Conservation (phyloP, 1,139 yeast species). For the Kodamaea sp. region DNA sequence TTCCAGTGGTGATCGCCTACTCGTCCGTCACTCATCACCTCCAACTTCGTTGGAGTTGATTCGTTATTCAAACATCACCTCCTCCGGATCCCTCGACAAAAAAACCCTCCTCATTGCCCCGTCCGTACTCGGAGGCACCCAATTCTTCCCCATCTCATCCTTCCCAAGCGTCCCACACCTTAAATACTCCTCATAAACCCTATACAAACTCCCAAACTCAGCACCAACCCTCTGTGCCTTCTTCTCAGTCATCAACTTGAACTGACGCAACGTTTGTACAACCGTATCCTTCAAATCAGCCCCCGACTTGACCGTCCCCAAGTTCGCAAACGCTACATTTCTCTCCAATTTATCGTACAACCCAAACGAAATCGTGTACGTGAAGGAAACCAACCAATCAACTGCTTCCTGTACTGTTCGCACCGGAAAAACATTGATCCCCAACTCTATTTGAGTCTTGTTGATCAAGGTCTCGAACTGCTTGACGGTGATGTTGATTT, state of each 20-base stretch:
- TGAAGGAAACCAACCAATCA: constrained; percentile 53
- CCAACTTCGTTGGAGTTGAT: too few species aligned
- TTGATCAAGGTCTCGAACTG: constrained; percentile 34
- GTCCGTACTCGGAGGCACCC: constrained; percentile 41
- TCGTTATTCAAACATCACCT: constrained; percentile 22
- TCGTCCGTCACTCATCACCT: too few species aligned
- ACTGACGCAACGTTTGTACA: constrained; percentile 48
- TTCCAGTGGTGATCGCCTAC: too few species aligned
- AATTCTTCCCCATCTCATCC: constrained; percentile 31
- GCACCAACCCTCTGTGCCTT: constrained; percentile 34
- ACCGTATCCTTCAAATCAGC: constrained; percentile 43
- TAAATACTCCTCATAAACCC: constrained; percentile 30
- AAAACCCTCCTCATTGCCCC: constrained; percentile 44
- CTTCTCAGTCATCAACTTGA: constrained; percentile 53
- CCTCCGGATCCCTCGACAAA: constrained; percentile 49
- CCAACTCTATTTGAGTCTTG: constrained; percentile 27
- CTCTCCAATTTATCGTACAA: constrained; percentile 55
- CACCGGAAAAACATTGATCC: constrained; percentile 47
- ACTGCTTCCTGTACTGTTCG: constrained; percentile 46
- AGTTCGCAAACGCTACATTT: constrained; percentile 49
- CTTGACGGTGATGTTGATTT: constrained; percentile 28
- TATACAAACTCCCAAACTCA: constrained; percentile 36
- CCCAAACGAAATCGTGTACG: constrained; percentile 52
- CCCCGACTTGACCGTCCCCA: constrained; percentile 56
- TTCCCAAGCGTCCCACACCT: constrained; percentile 28